Percentiles rank a stretch among this genome's conserved stretches.
Conservation (phyloP, 352 stramenopile genomes). For the Globisporangium alternatum region DNA sequence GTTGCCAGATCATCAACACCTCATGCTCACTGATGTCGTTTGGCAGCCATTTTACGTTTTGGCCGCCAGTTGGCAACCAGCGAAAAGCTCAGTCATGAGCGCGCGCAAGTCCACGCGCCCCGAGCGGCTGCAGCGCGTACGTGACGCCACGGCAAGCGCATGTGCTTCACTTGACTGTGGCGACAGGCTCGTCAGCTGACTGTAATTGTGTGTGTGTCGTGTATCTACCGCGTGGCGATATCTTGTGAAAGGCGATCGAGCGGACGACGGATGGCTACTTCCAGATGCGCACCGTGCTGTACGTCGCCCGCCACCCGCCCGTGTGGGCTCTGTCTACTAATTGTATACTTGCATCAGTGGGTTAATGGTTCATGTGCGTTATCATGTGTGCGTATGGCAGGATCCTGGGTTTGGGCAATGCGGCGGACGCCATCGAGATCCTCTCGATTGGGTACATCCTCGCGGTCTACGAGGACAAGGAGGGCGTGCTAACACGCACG, state of each 20-base stretch:
- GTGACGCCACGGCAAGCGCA: not conserved
- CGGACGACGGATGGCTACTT: slow-evolving; percentile 61
- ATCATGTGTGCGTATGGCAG: slow-evolving; percentile 21
- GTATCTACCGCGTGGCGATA: not conserved
- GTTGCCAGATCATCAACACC: not conserved
- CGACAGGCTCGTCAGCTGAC: not conserved
- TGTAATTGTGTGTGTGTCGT: not conserved
- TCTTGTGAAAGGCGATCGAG: slow-evolving; percentile 38
- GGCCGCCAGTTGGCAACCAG: not conserved
- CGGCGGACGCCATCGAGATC: slow-evolving; percentile 89
- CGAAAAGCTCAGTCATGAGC: slow-evolving; percentile 2
- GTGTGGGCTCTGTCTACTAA: not conserved
- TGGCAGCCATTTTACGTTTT: not conserved
- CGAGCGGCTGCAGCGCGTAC: slow-evolving; percentile 17
- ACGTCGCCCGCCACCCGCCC: slow-evolving; percentile 14
- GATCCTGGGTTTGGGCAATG: slow-evolving; percentile 82
- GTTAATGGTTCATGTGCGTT: not conserved
- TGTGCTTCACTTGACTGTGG: not conserved
- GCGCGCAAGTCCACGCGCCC: slow-evolving; percentile 7
- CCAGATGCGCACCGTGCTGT: slow-evolving; percentile 66
- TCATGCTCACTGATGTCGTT: not conserved
- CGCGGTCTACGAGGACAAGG: slow-evolving; percentile 74
- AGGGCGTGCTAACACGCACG: slow-evolving; percentile 44
- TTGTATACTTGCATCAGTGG: not conserved
- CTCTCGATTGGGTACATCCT: slow-evolving; percentile 91